A percentile compares a stretch with the other conserved stretches of the same genome.
phyloP scores from a whole-genome alignment of 2,329 filamentous ascomycete genomes.

The Alternaria sp. region DNA sequence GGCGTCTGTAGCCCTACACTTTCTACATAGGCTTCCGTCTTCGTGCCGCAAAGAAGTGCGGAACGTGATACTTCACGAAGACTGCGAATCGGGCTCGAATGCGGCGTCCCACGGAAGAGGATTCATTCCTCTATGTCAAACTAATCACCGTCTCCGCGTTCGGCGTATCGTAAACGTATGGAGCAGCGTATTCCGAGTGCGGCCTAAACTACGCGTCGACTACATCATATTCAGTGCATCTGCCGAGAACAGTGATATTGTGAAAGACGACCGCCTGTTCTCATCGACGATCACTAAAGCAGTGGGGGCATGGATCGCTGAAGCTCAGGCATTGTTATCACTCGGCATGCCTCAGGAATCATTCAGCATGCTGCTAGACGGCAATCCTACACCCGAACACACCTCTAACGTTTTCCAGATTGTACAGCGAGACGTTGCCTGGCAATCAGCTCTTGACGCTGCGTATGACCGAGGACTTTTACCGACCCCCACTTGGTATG shows the following conservation, averaged over 20 bases:
- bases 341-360: neutral
- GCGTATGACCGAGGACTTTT: neutral
- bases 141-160: neutral
- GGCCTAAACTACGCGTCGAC: neutral
- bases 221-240: too few species aligned
- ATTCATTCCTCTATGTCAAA: neutral
- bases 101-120: neutral
- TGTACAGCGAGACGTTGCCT: neutral
- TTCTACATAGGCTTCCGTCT: neutral
- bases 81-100: neutral
- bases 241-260: too few species aligned
- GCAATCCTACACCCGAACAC: neutral
- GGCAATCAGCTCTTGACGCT: neutral
- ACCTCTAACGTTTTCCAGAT: neutral
- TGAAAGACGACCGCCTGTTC: neutral
- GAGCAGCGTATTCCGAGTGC: neutral
- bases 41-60: neutral
- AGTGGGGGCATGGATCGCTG: neutral
- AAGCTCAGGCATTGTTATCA: neutral
- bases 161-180: neutral
- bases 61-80: neutral
- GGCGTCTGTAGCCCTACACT: neutral
- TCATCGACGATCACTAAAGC: neutral
- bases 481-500: neutral
- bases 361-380: neutral